Conservation (phyloP, 208 protist genomes). For the Crithidia bombi region DNA sequence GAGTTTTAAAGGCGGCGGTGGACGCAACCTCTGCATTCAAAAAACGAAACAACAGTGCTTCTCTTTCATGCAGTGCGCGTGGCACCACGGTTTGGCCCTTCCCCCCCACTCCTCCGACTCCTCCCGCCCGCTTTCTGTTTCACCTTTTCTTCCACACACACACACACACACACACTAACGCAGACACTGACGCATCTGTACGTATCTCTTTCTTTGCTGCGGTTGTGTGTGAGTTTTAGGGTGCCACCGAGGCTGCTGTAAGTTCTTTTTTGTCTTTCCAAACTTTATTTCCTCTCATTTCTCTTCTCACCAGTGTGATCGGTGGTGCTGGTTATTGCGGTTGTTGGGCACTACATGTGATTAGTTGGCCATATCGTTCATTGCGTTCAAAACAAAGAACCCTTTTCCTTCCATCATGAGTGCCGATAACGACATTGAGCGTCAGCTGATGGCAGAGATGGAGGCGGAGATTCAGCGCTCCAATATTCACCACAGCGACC, state of each 20-base stretch:
- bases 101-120: no score
- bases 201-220: not conserved
- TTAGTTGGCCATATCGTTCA: slow-evolving; percentile 8
- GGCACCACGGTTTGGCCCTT: not conserved
- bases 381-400: not conserved
- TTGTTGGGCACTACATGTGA: no score
- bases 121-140: not conserved
- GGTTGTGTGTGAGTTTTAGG: not conserved
- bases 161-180: not conserved
- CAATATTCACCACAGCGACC: slow-evolving; percentile 11
- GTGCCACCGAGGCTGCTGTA: not conserved
- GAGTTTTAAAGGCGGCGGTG: no score
- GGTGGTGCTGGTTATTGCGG: slow-evolving; percentile 18
- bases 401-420: slow-evolving; percentile 34
- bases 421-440: slow-evolving; percentile 64
- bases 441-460: slow-evolving; percentile 84
- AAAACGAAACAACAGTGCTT: not conserved
- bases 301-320: not conserved
- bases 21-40: no score
- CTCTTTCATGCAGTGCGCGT: not conserved
- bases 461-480: slow-evolving; percentile 64
- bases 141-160: not conserved
- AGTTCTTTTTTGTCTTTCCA: slow-evolving; percentile 3
- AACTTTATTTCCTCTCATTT: slow-evolving; percentile 8
- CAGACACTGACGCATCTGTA: no score